A percentile compares a stretch with the other conserved stretches of the same genome.
These are phyloP conservation scores for Aphanocladium album DNA, from an alignment of 2,329 filamentous ascomycete species.

Conservation along the genomic window DNA sequence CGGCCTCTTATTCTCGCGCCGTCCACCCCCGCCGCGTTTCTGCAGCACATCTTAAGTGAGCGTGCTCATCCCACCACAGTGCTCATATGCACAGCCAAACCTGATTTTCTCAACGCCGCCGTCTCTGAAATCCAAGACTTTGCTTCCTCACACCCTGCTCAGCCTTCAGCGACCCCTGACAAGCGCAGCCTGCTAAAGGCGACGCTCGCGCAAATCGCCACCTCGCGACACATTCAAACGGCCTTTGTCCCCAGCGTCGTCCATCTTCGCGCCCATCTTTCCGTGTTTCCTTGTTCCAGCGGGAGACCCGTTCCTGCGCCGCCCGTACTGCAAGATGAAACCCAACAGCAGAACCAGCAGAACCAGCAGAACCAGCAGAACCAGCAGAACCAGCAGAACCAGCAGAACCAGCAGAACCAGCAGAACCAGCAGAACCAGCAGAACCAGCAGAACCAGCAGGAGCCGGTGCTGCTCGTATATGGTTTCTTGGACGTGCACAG, in stretches of 20 bases:
- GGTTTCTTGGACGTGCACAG: slow-evolving; percentile 62
- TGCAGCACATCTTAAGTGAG: slow-evolving; percentile 57
- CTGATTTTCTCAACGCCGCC: slow-evolving; percentile 60
- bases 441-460: slow-evolving; percentile 5
- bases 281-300: slow-evolving; percentile 43
- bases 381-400: too few relatives aligned
- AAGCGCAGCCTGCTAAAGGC: slow-evolving; percentile 47
- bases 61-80: slow-evolving; percentile 58
- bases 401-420: too few relatives aligned
- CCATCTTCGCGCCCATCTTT: slow-evolving; percentile 71
- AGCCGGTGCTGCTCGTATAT: slow-evolving; percentile 55
- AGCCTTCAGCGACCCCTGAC: not conserved
- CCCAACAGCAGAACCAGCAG: too few relatives aligned
- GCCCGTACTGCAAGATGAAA: slow-evolving; percentile 24
- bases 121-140: slow-evolving; percentile 38
- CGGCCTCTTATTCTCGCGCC: slow-evolving; percentile 45
- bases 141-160: not conserved
- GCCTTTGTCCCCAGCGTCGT: slow-evolving; percentile 71
- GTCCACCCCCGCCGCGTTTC: slow-evolving; percentile 53
- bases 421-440: too few relatives aligned
- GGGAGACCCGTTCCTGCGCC: slow-evolving; percentile 32
- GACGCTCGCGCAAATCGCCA: slow-evolving; percentile 64
- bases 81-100: slow-evolving; percentile 62
- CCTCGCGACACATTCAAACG: slow-evolving; percentile 63
- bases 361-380: too few relatives aligned